Base-by-base conservation (phyloP, 345 rosid species). In the Sonneratia caseolaris region DNA sequence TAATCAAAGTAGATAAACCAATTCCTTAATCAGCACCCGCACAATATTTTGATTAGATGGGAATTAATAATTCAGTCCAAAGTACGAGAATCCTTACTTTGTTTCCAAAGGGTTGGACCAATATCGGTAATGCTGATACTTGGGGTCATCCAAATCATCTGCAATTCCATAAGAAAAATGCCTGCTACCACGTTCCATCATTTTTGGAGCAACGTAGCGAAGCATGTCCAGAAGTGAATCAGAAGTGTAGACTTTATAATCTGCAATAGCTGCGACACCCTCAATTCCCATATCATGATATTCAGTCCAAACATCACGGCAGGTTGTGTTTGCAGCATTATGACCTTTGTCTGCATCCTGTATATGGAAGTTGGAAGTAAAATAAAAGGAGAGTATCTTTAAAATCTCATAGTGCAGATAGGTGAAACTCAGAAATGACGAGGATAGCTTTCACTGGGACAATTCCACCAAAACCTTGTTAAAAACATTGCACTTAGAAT, bases 61-160 rank as follows among this genome's bases (percentile, higher is more conserved):
- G 59, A 53, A 53, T 16, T 19, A 21, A 1, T 61, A n/a, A 27
- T 14, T 61, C 10, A 22, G 1, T 24, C 7, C 7, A 21, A 22
- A 69, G 73, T 22, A 48, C 3, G 19, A 35, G 43, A 69, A 64
- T 71, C 68, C 96, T 87, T 79, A 95, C 99, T 77, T 85, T 71
- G 97, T 90, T 76, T 92, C 99, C 81, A 95, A 76, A 53, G 99
- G 98, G 73, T 92, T 95, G 37, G 98, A 95, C 98, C 99, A 95
- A 73, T 89, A 88, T 82, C 84, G 92, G 82, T 80, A 86, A 78
- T 95, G 90, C 22, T 79, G 27, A 71, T 95, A 92, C 68, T 92
- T 85, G 8, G 89, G 96, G 75, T 95, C 97, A 72, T 92, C 94
- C 82, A 95, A 87, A 82, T 90, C 81, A 78, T 95, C 94, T 7